Evolutionary conservation across 352 stramenopile species (phyloP).

Genomic region (Globisporangium nagaii): DNA sequence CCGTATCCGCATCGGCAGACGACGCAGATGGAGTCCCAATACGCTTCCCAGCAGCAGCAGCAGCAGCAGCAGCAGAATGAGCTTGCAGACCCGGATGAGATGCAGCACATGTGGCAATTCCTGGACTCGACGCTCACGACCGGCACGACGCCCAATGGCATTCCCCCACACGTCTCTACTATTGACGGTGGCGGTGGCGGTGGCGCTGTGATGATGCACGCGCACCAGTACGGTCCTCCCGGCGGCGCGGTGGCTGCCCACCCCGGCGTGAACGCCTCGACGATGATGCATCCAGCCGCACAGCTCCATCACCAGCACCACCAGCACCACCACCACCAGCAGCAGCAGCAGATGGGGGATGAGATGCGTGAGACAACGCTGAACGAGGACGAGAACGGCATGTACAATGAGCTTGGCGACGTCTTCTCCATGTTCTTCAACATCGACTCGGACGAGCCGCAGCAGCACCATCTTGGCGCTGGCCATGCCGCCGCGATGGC

Average conservation of each 20-base stretch:
- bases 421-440: constrained; percentile 75
- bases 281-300: constrained; percentile 13
- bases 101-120: constrained; percentile 64
- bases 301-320: neutral
- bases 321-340: constrained; percentile 4
- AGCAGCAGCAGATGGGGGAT: constrained; percentile 12
- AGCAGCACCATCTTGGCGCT: constrained; percentile 2
- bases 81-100: constrained; percentile 28
- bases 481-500: neutral
- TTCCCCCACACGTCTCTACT: constrained; percentile 5
- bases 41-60: neutral
- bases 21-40: constrained; percentile 2
- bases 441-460: constrained; percentile 37
- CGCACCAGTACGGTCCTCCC: constrained; percentile 5
- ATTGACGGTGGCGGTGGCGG: neutral
- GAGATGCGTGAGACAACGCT: constrained; percentile 25
- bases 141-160: constrained; percentile 22
- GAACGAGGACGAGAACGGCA: constrained; percentile 41
- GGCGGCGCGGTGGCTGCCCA: neutral
- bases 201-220: neutral
- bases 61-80: neutral
- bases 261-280: neutral
- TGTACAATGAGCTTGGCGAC: constrained; percentile 63
- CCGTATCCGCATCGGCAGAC: too few species aligned
- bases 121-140: constrained; percentile 50